Conservation (phyloP, 1,284 basidiomycete genomes). For the Ganoderma sp. region DNA sequence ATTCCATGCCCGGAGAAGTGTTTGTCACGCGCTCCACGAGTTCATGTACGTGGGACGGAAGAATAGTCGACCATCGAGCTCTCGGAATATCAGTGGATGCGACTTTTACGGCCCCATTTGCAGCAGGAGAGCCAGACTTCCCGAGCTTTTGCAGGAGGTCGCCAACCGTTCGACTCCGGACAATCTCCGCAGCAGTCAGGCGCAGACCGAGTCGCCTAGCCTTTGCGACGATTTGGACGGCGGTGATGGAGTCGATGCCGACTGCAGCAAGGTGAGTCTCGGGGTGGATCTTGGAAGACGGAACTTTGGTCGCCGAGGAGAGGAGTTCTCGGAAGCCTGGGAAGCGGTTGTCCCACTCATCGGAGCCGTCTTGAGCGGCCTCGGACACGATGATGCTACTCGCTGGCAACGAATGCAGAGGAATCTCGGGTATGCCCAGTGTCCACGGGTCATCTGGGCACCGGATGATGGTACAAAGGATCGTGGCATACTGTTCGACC, state of each 20-base stretch:
- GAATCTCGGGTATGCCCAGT: slow-evolving; percentile 17
- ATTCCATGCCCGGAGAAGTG: slow-evolving; percentile 47
- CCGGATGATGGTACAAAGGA: slow-evolving; percentile 40
- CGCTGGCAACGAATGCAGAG: background rate
- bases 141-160: slow-evolving; percentile 41
- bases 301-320: slow-evolving; percentile 33
- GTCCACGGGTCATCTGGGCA: slow-evolving; percentile 34
- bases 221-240: slow-evolving; percentile 51
- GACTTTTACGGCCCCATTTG: background rate
- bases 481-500: slow-evolving; percentile 39
- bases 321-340: slow-evolving; percentile 34
- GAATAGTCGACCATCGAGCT: slow-evolving; percentile 23
- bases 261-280: slow-evolving; percentile 47
- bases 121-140: slow-evolving; percentile 3
- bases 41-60: slow-evolving; percentile 26
- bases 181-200: slow-evolving; percentile 48
- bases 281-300: slow-evolving; percentile 37
- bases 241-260: slow-evolving; percentile 60
- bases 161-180: slow-evolving; percentile 46
- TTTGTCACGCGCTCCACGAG: slow-evolving; percentile 27
- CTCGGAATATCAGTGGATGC: slow-evolving; percentile 25
- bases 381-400: background rate
- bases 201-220: slow-evolving; percentile 44
- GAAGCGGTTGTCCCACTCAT: slow-evolving; percentile 18
- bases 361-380: background rate